phyloP scores from a whole-genome alignment of 2,329 filamentous ascomycete species.

The Penicillium vulpinum region DNA sequence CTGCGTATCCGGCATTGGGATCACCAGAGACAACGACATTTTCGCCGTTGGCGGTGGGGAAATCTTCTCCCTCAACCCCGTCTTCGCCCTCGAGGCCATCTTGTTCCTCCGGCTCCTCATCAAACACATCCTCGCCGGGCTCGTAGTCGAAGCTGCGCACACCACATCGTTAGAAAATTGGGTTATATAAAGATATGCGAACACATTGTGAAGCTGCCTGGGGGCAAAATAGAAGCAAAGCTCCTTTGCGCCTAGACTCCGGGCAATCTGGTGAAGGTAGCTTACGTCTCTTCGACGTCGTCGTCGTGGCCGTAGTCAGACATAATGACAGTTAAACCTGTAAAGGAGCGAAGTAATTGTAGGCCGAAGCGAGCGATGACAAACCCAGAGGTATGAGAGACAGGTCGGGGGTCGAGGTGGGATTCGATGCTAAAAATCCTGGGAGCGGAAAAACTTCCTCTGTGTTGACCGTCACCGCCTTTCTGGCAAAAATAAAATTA shows the following conservation, averaged over 20 bases:
- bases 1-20: conserved; percentile 48
- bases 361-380: conserved; percentile 15
- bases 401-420: conserved; percentile 15
- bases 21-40: conserved; percentile 51
- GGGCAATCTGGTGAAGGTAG: conserved; percentile 8
- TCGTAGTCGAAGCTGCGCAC: conserved; percentile 49
- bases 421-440: conserved; percentile 26
- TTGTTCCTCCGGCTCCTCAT: conserved; percentile 63
- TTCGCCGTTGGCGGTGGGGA: conserved; percentile 42
- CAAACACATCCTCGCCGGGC: conserved; percentile 63
- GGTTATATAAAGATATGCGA: conserved; percentile 9
- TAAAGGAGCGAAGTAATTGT: conserved; percentile 11
- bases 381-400: conserved; percentile 20
- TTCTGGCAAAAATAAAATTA: conserved; percentile 37
- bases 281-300: conserved; percentile 60
- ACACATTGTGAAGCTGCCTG: conserved; percentile 4
- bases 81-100: conserved; percentile 57
- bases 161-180: conserved; percentile 28
- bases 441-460: conserved; percentile 39
- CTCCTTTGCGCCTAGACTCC: conserved; percentile 13
- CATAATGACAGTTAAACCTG: conserved; percentile 50
- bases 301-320: conserved; percentile 73
- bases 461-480: conserved; percentile 35
- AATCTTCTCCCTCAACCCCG: conserved; percentile 51
- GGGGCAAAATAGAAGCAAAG: conserved; percentile 8